A percentile compares a stretch with the other conserved stretches of the same genome.
These are phyloP conservation scores for Meira miltonrushii DNA, from an alignment of 1,284 basidiomycete species.

Conservation along the genomic window DNA sequence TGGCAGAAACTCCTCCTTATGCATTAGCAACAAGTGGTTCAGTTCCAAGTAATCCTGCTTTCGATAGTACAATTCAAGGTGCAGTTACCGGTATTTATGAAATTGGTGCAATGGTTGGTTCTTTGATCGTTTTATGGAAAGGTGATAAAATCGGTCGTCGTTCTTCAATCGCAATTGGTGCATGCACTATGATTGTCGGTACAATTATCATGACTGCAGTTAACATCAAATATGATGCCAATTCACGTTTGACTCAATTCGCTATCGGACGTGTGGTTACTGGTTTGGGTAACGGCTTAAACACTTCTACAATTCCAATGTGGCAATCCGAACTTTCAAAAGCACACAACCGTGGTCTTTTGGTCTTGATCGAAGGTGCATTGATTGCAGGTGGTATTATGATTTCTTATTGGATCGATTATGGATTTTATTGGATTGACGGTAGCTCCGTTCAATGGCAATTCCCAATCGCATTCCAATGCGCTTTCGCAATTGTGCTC, in stretches of 20 bases:
- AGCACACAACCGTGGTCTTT: conserved; percentile 61
- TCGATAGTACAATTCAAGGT: conserved; percentile 49
- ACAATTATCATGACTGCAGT: conserved; percentile 59
- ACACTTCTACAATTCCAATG: conserved; percentile 61
- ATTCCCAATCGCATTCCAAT: conserved; percentile 66
- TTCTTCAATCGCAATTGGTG: conserved; percentile 30
- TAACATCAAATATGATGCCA: conserved; percentile 56
- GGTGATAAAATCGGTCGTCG: conserved; percentile 54
- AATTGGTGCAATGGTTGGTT: conserved; percentile 54
- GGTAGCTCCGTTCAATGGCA: conserved; percentile 62
- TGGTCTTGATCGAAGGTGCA: conserved; percentile 67
- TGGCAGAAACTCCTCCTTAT: conserved; percentile 10
- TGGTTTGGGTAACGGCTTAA: conserved; percentile 66
- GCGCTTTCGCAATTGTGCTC: conserved; percentile 63
- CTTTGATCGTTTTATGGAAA: conserved; percentile 52
- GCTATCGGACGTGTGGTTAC: conserved; percentile 63
- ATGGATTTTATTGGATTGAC: conserved; percentile 56
- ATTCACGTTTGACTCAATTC: conserved; percentile 61
- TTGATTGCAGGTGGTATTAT: conserved; percentile 68
- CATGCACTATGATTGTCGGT: conserved; percentile 54
- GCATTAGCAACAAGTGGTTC: conserved; percentile 12
- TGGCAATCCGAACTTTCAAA: conserved; percentile 67
- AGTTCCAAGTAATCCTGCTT: conserved; percentile 16
- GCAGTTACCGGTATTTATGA: conserved; percentile 53
- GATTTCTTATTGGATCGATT: conserved; percentile 57